Evolutionary conservation across 2,329 filamentous ascomycete species (phyloP).

Genomic region (Ceratocystis colombiana): DNA sequence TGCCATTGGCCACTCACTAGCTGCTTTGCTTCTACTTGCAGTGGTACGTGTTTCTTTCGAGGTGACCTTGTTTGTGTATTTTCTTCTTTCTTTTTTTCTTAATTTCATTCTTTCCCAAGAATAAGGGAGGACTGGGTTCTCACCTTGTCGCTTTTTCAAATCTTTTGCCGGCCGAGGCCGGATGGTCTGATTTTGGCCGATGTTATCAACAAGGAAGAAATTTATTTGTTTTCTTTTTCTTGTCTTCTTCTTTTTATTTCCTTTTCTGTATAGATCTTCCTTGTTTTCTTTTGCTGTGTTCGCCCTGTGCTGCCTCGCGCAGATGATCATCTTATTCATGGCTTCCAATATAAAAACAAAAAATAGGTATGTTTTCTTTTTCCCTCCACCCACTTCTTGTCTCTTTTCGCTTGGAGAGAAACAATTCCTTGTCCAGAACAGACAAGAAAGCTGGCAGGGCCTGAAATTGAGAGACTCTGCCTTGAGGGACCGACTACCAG

Average conservation of each 20-base stretch:
- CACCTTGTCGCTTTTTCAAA: no score
- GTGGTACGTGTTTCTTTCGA: background rate
- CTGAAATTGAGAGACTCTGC: background rate
- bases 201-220: no score
- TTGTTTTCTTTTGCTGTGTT: background rate
- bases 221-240: background rate
- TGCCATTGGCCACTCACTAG: background rate
- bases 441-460: background rate
- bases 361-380: background rate
- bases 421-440: background rate
- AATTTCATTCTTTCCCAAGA: background rate
- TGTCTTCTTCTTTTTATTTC: background rate
- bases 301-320: background rate
- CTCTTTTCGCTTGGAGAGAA: background rate
- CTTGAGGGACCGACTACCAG: no score
- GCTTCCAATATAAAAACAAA: background rate
- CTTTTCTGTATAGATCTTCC: background rate
- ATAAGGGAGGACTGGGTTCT: no score
- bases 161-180: no score
- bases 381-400: background rate
- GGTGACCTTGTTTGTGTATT: background rate
- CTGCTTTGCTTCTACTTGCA: background rate
- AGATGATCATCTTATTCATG: background rate
- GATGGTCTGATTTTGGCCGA: no score
- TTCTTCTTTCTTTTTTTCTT: background rate